Base-by-base conservation (phyloP, 306 rosid species). In the Inga oerstediana region DNA sequence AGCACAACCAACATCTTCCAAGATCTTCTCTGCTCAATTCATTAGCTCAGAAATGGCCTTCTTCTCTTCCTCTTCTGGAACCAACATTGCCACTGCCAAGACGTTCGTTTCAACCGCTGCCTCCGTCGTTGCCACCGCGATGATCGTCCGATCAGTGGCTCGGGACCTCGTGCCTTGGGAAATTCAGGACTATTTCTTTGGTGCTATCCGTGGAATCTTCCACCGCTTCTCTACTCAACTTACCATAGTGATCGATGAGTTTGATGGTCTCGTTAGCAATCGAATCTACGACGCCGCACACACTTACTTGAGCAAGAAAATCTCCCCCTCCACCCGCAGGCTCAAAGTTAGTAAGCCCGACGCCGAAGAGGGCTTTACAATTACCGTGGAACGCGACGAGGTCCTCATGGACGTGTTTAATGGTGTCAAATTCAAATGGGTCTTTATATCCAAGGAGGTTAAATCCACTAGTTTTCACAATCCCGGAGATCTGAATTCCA, bases 221-320 rank as follows among this genome's bases (percentile, higher is more conserved):
- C 52, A 24, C 22, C 85, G 88, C 7, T 90, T 88, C 90, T 92
- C 97, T 7, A 67, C 85, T 20, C 84, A 85, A 27, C 80, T 88
- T 80, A 94, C 94, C 8, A 85, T 92, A 73, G 87, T 94, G 17
- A 81, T 94, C 61, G 90, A 90, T 41, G 97, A 92, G 81, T 89
- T 86, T 79, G 90, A 94, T 10, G 98, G 97, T 22, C 86, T 94
- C 1, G 80, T 66, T 8, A 71, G 22, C 83, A 94, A 94, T 88
- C 79, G 87, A 72, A 83, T 94, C 80, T 92, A 91, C 87, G 91
- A 84, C 10, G 88, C 97, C 0, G 97, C 92, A 0, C 92, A 89
- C 46, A 62, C 75, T 27, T 94, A 92, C 74, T 72, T 94, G n/a
- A 88, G 89, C 16, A 39, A 86, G n/a, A 89, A 65, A 70, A 64